Conservation (phyloP, 139 green algal species). For the Desmodesmus armatus region DNA sequence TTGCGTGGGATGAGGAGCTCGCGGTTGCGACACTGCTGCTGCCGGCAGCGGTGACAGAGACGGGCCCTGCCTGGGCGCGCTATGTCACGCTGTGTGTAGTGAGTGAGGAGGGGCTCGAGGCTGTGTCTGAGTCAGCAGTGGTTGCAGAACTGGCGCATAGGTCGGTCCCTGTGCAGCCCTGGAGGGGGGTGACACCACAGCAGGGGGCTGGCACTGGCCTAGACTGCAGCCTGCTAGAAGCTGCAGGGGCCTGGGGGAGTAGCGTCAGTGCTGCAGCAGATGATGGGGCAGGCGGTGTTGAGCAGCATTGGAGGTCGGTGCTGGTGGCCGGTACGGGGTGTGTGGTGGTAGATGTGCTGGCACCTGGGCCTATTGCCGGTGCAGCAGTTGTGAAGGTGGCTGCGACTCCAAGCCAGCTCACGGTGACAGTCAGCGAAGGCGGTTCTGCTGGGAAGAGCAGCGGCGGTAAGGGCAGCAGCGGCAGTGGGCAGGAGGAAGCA, state of each 20-base stretch:
- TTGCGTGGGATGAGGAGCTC: conserved; percentile 44
- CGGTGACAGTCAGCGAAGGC: not conserved
- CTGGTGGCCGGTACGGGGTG: not conserved
- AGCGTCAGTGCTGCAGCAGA: conserved; percentile 5
- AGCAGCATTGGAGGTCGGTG: not conserved
- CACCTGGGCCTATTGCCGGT: not conserved
- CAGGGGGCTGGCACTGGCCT: not conserved
- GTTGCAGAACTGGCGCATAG: not conserved
- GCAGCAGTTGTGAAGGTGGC: conserved; percentile 22
- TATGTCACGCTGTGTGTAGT: conserved; percentile 42
- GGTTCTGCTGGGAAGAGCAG: not conserved
- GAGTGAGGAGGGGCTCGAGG: not conserved
- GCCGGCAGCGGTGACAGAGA: not conserved
- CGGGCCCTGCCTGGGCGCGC: not conserved
- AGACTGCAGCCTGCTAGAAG: not conserved
- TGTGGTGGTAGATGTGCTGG: conserved; percentile 10
- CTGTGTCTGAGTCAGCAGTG: not conserved
- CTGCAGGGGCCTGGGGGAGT: not conserved
- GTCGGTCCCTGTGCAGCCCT: not conserved
- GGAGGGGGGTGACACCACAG: not conserved
- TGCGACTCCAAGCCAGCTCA: not conserved
- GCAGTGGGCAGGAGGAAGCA: not conserved
- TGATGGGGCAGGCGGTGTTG: not conserved
- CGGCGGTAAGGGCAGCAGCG: not conserved
- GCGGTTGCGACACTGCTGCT: conserved; percentile 39